Evolutionary conservation across 2,329 filamentous ascomycete genomes (phyloP).

Genomic region (Blumeria graminis): DNA sequence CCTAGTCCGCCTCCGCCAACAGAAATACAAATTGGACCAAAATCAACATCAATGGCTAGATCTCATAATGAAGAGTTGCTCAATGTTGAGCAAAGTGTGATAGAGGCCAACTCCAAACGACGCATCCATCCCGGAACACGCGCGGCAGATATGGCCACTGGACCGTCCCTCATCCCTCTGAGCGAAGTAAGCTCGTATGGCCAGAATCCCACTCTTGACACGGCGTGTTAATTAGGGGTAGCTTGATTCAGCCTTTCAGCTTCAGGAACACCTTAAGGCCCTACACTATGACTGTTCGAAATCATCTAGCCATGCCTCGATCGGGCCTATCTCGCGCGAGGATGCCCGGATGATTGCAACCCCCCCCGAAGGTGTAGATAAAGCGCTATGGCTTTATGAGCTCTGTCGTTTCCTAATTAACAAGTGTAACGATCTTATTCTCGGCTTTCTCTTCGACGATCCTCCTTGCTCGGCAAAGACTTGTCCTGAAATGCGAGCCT

Average conservation of each 20-base stretch:
- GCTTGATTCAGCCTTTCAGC: slow-evolving; percentile 92
- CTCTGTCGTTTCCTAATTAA: slow-evolving; percentile 88
- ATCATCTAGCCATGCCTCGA: slow-evolving; percentile 28
- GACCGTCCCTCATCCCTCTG: slow-evolving; percentile 67
- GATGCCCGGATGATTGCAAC: slow-evolving; percentile 55
- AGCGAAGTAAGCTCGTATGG: slow-evolving; percentile 39
- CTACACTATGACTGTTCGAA: slow-evolving; percentile 65
- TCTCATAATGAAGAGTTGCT: slow-evolving; percentile 31
- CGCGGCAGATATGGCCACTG: slow-evolving; percentile 76
- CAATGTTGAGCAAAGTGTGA: slow-evolving; percentile 30
- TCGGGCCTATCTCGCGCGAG: slow-evolving; percentile 47
- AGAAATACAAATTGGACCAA: slow-evolving; percentile 72
- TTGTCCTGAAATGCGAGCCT: slow-evolving; percentile 94
- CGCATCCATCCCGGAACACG: slow-evolving; percentile 84
- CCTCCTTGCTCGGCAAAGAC: slow-evolving; percentile 74
- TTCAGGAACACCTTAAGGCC: slow-evolving; percentile 90
- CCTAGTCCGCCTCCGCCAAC: slow-evolving; percentile 86
- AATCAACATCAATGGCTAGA: slow-evolving; percentile 44
- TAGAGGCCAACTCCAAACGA: slow-evolving; percentile 52
- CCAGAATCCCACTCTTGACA: background rate
- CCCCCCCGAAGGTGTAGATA: slow-evolving; percentile 60
- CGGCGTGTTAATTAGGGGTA: slow-evolving; percentile 17
- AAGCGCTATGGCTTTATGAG: slow-evolving; percentile 89
- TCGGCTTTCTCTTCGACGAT: slow-evolving; percentile 75
- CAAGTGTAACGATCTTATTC: slow-evolving; percentile 78